phyloP scores from a whole-genome alignment of 306 rosid species.

The Ormosia semicastrata region DNA sequence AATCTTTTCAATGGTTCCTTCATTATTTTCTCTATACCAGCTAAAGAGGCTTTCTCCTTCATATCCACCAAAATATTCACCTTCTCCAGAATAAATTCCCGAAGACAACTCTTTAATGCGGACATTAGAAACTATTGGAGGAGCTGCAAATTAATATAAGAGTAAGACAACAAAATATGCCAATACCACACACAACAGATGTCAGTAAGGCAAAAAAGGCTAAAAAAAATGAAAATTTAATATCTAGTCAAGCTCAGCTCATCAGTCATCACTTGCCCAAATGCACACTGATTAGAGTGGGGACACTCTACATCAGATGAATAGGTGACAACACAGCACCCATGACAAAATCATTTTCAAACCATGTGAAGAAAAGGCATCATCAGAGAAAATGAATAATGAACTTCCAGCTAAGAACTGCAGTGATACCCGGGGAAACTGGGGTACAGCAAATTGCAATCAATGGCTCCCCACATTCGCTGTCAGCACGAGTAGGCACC shows the following conservation, averaged over 20 bases:
- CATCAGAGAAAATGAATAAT: neutral
- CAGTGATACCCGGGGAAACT: slow-evolving; percentile 68
- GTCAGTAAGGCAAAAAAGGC: neutral
- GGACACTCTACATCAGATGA: neutral
- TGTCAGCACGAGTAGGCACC: slow-evolving; percentile 85
- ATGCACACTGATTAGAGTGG: neutral
- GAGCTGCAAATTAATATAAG: slow-evolving; percentile 57
- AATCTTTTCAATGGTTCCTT: slow-evolving; percentile 66
- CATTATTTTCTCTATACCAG: slow-evolving; percentile 88
- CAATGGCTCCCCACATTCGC: slow-evolving; percentile 71
- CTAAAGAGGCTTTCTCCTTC: slow-evolving; percentile 85
- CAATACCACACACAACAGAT: neutral
- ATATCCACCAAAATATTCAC: slow-evolving; percentile 93
- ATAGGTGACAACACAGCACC: neutral
- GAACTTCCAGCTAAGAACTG: slow-evolving; percentile 7
- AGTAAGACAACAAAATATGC: slow-evolving; percentile 27
- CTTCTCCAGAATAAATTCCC: slow-evolving; percentile 84
- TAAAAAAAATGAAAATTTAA: neutral
- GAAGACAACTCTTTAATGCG: slow-evolving; percentile 58
- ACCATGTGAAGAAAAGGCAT: slow-evolving; percentile 5
- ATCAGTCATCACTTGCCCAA: slow-evolving; percentile 1
- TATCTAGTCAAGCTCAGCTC: slow-evolving; percentile 9
- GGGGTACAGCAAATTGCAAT: slow-evolving; percentile 63
- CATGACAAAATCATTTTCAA: slow-evolving; percentile 8
- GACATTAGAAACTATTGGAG: slow-evolving; percentile 76